phyloP scores from a whole-genome alignment of 441 rosid genomes.

The Pelargonium australe region DNA sequence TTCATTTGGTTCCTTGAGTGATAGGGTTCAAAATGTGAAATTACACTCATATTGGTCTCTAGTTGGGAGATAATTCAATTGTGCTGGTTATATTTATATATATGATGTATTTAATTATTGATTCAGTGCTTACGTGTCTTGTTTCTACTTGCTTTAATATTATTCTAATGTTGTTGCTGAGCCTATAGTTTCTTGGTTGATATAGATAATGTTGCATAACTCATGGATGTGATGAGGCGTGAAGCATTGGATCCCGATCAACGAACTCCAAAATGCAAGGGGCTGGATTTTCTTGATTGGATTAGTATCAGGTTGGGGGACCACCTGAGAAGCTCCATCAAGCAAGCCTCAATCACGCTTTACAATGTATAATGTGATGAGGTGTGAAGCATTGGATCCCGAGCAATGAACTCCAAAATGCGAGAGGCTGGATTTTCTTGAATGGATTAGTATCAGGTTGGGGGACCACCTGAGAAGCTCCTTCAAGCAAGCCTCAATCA shows the following conservation, averaged over 20 bases:
- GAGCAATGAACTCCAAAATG: constrained; percentile 85
- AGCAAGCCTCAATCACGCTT: constrained; percentile 25
- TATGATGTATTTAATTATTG: too few species aligned
- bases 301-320: background rate
- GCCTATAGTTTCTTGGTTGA: constrained; percentile 1
- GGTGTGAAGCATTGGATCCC: constrained; percentile 94
- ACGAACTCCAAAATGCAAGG: constrained; percentile 95
- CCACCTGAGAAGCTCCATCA: constrained; percentile 14
- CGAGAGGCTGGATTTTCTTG: constrained; percentile 59
- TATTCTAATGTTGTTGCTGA: background rate
- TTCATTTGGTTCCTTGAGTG: too few species aligned
- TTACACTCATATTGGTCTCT: too few species aligned
- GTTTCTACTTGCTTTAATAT: too few species aligned
- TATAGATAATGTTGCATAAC: background rate
- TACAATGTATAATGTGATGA: constrained; percentile 17
- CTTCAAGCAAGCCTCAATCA: constrained; percentile 80
- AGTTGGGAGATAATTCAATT: too few species aligned
- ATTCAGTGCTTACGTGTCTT: too few species aligned
- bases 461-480: constrained; percentile 98
- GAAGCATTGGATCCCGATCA: constrained; percentile 82
- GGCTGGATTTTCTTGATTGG: constrained; percentile 61
- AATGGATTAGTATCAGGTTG: constrained; percentile 91
- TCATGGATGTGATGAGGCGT: constrained; percentile 32
- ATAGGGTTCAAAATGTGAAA: too few species aligned
- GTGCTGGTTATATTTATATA: too few species aligned